These are phyloP conservation scores for Metarhizium robertsii DNA, from an alignment of 2,329 filamentous ascomycete genomes.

Conservation along the genomic window DNA sequence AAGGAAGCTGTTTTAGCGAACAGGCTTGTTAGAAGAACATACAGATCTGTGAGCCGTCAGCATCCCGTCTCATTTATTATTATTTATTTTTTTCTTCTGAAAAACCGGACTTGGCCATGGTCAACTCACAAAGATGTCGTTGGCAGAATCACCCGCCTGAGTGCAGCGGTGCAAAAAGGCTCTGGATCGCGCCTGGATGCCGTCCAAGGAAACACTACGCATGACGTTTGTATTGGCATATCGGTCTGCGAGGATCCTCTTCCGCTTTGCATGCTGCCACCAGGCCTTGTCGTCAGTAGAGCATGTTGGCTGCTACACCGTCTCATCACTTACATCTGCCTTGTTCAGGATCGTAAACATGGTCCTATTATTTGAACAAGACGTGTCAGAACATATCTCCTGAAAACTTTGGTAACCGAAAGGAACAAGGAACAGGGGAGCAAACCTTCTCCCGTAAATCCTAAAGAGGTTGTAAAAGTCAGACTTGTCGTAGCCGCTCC, in stretches of 20 bases:
- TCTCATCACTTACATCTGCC: slow-evolving; percentile 31
- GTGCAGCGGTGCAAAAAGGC: slow-evolving; percentile 46
- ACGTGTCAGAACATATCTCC: not conserved
- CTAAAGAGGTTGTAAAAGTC: slow-evolving; percentile 54
- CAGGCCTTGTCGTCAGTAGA: not conserved
- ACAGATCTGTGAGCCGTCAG: slow-evolving; percentile 4
- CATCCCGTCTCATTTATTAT: not conserved
- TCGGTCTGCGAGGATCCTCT: slow-evolving; percentile 53
- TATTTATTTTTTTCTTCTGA: no score
- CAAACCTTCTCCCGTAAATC: slow-evolving; percentile 45
- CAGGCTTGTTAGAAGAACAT: not conserved
- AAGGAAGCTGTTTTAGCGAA: not conserved
- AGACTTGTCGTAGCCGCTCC: slow-evolving; percentile 57
- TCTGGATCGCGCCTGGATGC: slow-evolving; percentile 46
- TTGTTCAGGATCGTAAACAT: slow-evolving; percentile 53
- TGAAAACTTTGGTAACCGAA: not conserved
- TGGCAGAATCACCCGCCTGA: slow-evolving; percentile 18
- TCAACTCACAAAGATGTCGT: slow-evolving; percentile 52
- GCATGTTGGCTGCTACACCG: not conserved
- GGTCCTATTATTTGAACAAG: slow-evolving; percentile 27
- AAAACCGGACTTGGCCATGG: not conserved
- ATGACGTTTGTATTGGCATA: slow-evolving; percentile 62
- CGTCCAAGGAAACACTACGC: slow-evolving; percentile 41
- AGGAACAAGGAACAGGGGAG: slow-evolving; percentile 7
- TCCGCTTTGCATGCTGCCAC: slow-evolving; percentile 50